Evolutionary conservation across 176 grass and related monocot genomes (phyloP), one percentile per base, ranked within the genome.

Genomic region (maize (Zea mays)): DNA sequence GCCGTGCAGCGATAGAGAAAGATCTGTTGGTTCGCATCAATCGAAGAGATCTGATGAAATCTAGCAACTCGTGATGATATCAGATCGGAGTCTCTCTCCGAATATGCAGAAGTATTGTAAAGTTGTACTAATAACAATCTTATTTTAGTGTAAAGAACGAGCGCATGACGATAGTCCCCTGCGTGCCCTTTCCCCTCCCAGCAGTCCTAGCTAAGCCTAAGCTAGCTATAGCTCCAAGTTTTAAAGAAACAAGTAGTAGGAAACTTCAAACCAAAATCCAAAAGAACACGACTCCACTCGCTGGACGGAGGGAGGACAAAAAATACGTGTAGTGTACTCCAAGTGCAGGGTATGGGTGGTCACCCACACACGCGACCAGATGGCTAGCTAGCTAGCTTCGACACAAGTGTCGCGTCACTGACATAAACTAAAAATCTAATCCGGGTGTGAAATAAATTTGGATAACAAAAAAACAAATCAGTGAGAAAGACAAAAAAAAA

Each of bases 161-260:
- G 76, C 9, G 38, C 52, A 63, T 75, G 63, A 17, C 15, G 62
- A 65, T 49, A 45, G 39, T 13, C 14, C 64, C 71, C 41, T 3
- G 1, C 41, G 1, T 5, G 46, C 14, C 34, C 7, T 42, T 11
- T 2, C 20, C 3, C 33, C 60, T 14, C 60, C 33, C 33, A n/a
- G n/a, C n/a, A 63, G 2, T 62, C 66, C 66, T 69, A 46, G 42
- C 67, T 44, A 43, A 47, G 19, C 9, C 67, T 69, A 46, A 19
- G 41, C 42, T 16, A 60, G 7, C 41, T 44, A 61, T 71, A 76
- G 77, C 76, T 84, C 71, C 77, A 88, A 85, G 86, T 85, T 85
- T 88, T 77, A 58, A 88, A 80, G 81, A 69, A 19, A 2, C 56
- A 20, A 59, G 3, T 20, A 21, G 9, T 1, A 27, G 56, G 39